Evolutionary conservation across 345 rosid genomes (phyloP).

Genomic region (Hibiscus syriacus): DNA sequence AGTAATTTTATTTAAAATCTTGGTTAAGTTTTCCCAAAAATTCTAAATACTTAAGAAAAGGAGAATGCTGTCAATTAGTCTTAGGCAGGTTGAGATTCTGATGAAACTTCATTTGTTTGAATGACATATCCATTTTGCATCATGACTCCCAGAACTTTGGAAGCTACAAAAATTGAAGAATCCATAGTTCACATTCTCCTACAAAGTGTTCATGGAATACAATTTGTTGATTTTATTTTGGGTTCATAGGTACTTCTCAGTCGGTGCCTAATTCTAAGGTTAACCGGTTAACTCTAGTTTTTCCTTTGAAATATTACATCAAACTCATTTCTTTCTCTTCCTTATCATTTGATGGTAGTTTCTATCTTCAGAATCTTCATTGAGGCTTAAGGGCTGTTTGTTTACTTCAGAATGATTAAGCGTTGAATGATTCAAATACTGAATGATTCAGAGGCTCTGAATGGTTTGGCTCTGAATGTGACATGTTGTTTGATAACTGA

Average conservation of each 20-base stretch:
- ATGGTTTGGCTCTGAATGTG: too few relatives aligned
- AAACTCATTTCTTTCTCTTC: not conserved
- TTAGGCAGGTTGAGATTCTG: not conserved
- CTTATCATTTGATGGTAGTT: not conserved
- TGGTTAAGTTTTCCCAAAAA: not conserved
- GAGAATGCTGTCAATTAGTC: not conserved
- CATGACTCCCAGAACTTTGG: not conserved
- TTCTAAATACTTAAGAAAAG: not conserved
- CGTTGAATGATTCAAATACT: too few relatives aligned
- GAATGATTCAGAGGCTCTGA: too few relatives aligned
- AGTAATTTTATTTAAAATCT: not conserved
- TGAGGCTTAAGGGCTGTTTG: too few relatives aligned
- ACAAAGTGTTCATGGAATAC: not conserved
- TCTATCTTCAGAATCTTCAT: not conserved
- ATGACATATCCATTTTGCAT: not conserved
- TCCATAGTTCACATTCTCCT: not conserved
- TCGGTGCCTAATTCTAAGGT: not conserved
- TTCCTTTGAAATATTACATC: not conserved
- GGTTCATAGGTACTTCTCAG: not conserved
- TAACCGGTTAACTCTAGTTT: not conserved
- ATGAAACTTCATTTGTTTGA: not conserved
- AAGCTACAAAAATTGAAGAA: not conserved
- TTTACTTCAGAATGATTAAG: too few relatives aligned
- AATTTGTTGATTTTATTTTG: not conserved
- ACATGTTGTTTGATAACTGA: too few relatives aligned